A percentile compares a stretch with the other conserved stretches of the same genome.
Conservation (phyloP, 495 filamentous ascomycete species). For the Melanomma pulvis-pyrius region DNA sequence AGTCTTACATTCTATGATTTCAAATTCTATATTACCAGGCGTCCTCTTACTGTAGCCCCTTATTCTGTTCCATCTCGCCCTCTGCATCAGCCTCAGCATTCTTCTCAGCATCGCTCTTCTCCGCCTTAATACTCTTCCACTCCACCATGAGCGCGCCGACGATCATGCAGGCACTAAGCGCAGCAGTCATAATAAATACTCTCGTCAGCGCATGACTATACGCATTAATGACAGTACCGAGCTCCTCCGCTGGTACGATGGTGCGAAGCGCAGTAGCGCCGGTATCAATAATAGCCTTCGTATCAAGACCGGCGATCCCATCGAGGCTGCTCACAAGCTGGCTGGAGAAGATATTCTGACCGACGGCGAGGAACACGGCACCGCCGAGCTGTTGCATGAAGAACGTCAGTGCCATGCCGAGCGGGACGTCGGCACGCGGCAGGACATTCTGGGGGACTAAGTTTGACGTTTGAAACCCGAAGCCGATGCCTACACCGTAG, state of each 20-base stretch:
- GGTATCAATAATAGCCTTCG: not conserved
- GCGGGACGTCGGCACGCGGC: slow-evolving; percentile 4
- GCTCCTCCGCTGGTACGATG: not conserved
- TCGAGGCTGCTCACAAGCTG: slow-evolving; percentile 20
- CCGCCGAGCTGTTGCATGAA: slow-evolving; percentile 39
- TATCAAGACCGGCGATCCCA: not conserved
- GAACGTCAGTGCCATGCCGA: slow-evolving; percentile 32
- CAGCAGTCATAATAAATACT: not conserved
- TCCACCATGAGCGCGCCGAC: not conserved
- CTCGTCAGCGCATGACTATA: not conserved
- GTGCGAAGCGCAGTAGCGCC: slow-evolving; percentile 19
- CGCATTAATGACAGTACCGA: not conserved
- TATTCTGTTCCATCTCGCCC: no score
- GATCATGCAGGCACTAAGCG: not conserved
- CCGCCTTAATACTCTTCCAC: slow-evolving; percentile 1
- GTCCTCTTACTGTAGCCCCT: no score
- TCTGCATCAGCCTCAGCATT: not conserved
- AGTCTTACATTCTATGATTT: no score
- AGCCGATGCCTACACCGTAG: slow-evolving; percentile 67
- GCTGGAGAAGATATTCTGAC: slow-evolving; percentile 39
- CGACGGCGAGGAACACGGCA: slow-evolving; percentile 39
- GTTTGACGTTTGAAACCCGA: slow-evolving; percentile 11
- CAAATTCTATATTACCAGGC: no score
- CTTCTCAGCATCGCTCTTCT: not conserved
- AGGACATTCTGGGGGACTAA: slow-evolving; percentile 10